These are phyloP conservation scores for Fraxinus baroniana DNA, from an alignment of 305 asterid species.

Conservation along the genomic window DNA sequence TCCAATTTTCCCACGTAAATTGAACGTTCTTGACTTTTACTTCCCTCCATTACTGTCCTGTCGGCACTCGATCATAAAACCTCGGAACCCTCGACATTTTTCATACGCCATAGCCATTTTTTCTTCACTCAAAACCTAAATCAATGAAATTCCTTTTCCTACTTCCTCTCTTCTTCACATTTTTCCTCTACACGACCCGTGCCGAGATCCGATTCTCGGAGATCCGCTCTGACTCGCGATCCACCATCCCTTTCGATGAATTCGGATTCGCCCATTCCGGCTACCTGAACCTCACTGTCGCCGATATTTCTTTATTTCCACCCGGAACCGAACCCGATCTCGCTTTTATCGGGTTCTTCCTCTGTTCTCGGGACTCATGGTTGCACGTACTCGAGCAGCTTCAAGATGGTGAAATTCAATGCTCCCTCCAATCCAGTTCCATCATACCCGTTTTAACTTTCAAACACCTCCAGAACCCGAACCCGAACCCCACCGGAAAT, in stretches of 20 bases:
- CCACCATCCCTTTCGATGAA: constrained; percentile 43
- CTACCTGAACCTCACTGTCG: constrained; percentile 41
- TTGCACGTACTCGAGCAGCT: constrained; percentile 35
- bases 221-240: constrained; percentile 34
- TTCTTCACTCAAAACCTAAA: neutral
- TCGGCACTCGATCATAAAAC: neutral
- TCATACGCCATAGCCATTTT: neutral
- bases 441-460: constrained; percentile 26
- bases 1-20: neutral
- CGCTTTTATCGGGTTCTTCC: constrained; percentile 42
- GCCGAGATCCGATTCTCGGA: constrained; percentile 42
- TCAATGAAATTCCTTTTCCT: neutral
- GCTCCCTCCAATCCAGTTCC: constrained; percentile 35
- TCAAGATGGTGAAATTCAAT: constrained; percentile 34
- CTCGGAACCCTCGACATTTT: neutral
- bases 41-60: neutral
- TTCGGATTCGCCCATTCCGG: constrained; percentile 49
- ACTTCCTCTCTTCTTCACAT: constrained; percentile 16
- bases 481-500: neutral
- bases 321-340: constrained; percentile 30
- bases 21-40: neutral
- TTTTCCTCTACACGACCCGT: neutral
- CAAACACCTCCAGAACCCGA: constrained; percentile 16
- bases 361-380: constrained; percentile 47
- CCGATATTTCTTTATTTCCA: constrained; percentile 15